Evolutionary conservation across 1,284 basidiomycete species (phyloP).

Genomic region (Marasmius oreades): DNA sequence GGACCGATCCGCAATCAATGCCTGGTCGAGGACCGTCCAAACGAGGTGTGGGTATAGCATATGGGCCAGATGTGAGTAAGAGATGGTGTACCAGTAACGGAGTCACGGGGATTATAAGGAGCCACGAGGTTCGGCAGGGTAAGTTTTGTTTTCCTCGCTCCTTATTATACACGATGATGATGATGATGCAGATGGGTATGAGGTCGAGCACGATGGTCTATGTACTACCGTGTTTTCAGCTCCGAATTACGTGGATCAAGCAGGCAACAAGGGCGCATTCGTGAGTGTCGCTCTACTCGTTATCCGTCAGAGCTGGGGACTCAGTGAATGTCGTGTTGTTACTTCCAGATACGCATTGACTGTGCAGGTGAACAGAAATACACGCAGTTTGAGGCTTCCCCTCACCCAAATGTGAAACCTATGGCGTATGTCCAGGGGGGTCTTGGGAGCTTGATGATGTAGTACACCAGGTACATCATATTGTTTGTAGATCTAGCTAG

Average conservation of each 20-base stretch:
- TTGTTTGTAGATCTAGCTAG: neutral
- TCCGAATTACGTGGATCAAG: constrained; percentile 83
- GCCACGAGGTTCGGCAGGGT: constrained; percentile 97
- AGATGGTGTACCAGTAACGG: constrained; percentile 88
- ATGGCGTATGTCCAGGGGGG: constrained; percentile 84
- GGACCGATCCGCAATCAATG: constrained; percentile 93
- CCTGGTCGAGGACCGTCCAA: constrained; percentile 96
- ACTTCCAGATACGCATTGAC: constrained; percentile 76
- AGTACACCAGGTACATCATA: neutral
- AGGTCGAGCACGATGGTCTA: constrained; percentile 85
- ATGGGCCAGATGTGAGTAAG: constrained; percentile 91
- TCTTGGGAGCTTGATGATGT: constrained; percentile 62
- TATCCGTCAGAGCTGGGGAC: constrained; percentile 9
- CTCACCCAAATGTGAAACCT: constrained; percentile 87
- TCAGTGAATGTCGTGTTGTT: neutral
- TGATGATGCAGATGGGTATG: constrained; percentile 66
- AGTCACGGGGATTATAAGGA: constrained; percentile 88
- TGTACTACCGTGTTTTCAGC: constrained; percentile 89
- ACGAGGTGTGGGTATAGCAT: constrained; percentile 93
- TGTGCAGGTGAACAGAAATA: constrained; percentile 73
- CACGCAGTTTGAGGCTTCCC: constrained; percentile 81
- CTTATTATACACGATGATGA: constrained; percentile 1
- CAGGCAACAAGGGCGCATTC: constrained; percentile 78
- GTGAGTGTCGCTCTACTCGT: constrained; percentile 39
- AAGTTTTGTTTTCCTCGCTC: constrained; percentile 17